Base-by-base conservation (phyloP, 108 stramenopile species). In the Skeletonema tropicum region DNA sequence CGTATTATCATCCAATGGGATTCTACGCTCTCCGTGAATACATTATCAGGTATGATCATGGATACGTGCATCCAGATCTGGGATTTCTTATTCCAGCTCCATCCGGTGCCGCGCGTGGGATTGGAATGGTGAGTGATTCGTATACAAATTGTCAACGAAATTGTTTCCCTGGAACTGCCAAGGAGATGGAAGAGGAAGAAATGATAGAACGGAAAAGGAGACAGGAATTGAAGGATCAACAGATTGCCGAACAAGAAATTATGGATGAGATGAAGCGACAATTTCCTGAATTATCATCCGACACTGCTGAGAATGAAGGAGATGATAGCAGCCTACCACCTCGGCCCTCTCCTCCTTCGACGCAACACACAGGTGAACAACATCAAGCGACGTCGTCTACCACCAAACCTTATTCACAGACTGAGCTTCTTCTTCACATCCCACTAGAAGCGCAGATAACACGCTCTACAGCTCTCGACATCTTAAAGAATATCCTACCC, bases 51-150 rank as follows among this genome's bases (percentile, higher is more conserved):
- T 89, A 87, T 66, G 77, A 84, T 21, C 83, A 82, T 17, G 94
- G 94, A 48, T 95, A 73, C 70, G 94, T 95, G 4, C 91, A 95
- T 74, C 91, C 94, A 15, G 94, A 95, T 76, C 73, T 95, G 60
- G 94, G 94, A 3, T 77, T 95, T 31, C 61, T 92, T 31, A 61
- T 84, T 17, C 91, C 94, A 15, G 94, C 94, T 10, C 94, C 94
- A 19, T 83, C 73, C 19, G 64, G 94, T 25, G 90, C 94, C 12
- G 73, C 79, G 6, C 76, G 94, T 11, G 94, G 94, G 0, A 39
- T 95, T 15, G 94, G 91, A 1, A 92, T 95, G 91, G 86, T 95
- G 9, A 76, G 80, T 10, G 80, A 91, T 60, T 48, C 49, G 12
- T 92, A 84, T 46, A 83, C 83, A 41, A 73, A 75, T 38, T 94